Evolutionary conservation across 2,329 filamentous ascomycete genomes (phyloP).

Genomic region (Penicillium sp.): DNA sequence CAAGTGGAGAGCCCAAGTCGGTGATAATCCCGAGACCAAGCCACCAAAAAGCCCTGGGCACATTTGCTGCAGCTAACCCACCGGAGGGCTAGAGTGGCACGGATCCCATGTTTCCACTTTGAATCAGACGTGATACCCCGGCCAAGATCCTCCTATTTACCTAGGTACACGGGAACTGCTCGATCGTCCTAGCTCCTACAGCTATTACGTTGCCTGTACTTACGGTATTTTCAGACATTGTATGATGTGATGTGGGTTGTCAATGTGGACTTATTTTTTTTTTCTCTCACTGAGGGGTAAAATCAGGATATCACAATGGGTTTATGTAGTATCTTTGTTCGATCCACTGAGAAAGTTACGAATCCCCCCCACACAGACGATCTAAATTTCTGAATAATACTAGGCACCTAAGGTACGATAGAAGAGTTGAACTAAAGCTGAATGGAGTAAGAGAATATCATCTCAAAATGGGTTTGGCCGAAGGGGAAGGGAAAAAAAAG

Average conservation of each 20-base stretch:
- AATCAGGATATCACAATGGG: not conserved
- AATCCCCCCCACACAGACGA: not conserved
- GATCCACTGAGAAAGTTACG: not conserved
- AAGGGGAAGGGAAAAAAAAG: slow-evolving; percentile 5
- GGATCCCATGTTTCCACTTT: not conserved
- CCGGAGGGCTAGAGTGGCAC: slow-evolving; percentile 10
- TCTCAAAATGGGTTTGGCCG: not conserved
- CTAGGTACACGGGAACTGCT: not conserved
- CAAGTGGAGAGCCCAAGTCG: slow-evolving; percentile 17
- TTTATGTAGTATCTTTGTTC: not conserved
- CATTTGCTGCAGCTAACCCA: slow-evolving; percentile 20
- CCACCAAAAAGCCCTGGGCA: slow-evolving; percentile 9
- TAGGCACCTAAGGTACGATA: not conserved
- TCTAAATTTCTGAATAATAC: slow-evolving; percentile 3
- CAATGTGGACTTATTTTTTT: too few relatives aligned
- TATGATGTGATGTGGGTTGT: too few relatives aligned
- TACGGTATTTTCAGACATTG: too few relatives aligned
- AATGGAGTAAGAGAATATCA: not conserved
- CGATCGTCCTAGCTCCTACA: not conserved
- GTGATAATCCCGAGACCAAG: slow-evolving; percentile 23
- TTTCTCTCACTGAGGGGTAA: not conserved
- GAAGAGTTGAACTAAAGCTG: not conserved
- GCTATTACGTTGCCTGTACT: not conserved
- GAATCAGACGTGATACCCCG: not conserved
- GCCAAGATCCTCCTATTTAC: not conserved